Evolutionary conservation across 2,329 filamentous ascomycete genomes (phyloP), one percentile per base, ranked within the genome.

Genomic region (Stachybotrys chartarum): DNA sequence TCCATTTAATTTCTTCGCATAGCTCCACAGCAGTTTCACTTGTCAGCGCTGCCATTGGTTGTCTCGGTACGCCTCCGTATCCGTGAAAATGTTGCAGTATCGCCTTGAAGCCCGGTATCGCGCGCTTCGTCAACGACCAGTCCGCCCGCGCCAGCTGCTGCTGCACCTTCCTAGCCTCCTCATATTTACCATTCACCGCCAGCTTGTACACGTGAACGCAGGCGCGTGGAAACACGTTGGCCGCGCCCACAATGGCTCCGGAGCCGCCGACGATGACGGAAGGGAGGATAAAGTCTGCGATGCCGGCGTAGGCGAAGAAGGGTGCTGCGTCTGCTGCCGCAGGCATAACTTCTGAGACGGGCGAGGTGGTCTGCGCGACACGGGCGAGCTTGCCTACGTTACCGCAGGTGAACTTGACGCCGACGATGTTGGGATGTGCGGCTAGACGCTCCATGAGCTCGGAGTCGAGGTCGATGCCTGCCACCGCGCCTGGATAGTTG

Each of bases 241-340:
- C 88, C 58, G 89, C 78, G 6, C 87, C 88, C 30, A 84, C 86
- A 55, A 91, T 83, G 63, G 90, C 82, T 54, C 88, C 88, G 55
- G 85, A 83, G 8, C 85, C 86, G 48, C 87, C 87, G 7, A 79
- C 86, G 39, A 86, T 77, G 45, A 90, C 68, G 0, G 85, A 85
- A 65, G 87, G 86, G 50, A 90, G 74, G 3, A 84, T 80, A 69
- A 90, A 90, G 70, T 91, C 87, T 51, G 86, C 85, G 2, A 85
- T 88, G 53, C 87, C 87, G 30, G 85, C 87, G 64, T 90, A 80
- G 60, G 86, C 86, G 65, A 89, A 74, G 71, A 90, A 91, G 14
- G 80, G 68, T 6, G 63, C 57, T 39, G 54, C 52, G 11, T 51
- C 55, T 18, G 56, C 35, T 5, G 35, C 14, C 35, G 35, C 35